phyloP scores from a whole-genome alignment of 306 rosid genomes.

The Vigna unguiculata region DNA sequence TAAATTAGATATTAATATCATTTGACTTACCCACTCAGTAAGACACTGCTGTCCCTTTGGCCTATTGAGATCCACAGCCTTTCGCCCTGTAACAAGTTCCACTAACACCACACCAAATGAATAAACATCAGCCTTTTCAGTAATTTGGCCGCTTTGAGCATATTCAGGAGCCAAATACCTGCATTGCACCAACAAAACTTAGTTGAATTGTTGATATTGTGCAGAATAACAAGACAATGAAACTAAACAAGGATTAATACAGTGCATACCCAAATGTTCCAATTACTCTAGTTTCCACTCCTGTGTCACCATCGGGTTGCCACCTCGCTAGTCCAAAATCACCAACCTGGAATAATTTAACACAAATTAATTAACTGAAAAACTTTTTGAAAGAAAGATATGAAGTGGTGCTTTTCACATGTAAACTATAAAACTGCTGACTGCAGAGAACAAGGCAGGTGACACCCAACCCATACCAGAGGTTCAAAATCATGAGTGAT shows the following conservation, averaged over 20 bases:
- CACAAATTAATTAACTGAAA: neutral
- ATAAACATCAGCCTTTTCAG: conserved; percentile 97
- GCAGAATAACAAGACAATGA: conserved; percentile 9
- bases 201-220: conserved; percentile 33
- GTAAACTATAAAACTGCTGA: neutral
- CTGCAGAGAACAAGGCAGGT: neutral
- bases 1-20: neutral
- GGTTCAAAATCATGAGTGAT: conserved; percentile 99
- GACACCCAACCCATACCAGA: conserved; percentile 56
- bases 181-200: conserved; percentile 34
- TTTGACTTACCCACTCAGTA: conserved; percentile 85
- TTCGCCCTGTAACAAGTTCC: conserved; percentile 91
- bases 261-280: conserved; percentile 91
- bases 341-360: conserved; percentile 73
- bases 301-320: conserved; percentile 97
- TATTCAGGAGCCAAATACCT: conserved; percentile 99
- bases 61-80: conserved; percentile 90
- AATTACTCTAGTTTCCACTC: conserved; percentile 95
- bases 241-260: conserved; percentile 5
- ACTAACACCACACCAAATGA: conserved; percentile 96
- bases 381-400: neutral
- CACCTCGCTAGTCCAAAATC: conserved; percentile 99
- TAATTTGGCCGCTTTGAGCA: conserved; percentile 98
- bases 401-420: neutral
- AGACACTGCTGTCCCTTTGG: conserved; percentile 99